Evolutionary conservation across 108 stramenopile species (phyloP).

Genomic region (Fistulifera pelliculosa): DNA sequence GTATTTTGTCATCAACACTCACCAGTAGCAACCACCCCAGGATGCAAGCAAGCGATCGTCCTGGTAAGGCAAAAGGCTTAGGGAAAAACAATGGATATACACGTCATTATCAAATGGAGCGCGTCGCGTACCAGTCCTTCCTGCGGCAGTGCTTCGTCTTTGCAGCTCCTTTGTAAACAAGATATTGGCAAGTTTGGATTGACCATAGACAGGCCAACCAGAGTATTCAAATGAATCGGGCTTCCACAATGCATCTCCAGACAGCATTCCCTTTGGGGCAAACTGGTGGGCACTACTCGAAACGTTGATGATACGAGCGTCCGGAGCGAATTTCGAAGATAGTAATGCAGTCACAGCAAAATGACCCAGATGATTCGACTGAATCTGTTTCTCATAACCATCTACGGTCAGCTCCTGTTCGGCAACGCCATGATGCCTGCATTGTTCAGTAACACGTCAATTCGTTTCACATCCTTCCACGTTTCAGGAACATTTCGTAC

Average conservation of each 20-base stretch:
- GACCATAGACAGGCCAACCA: constrained; percentile 58
- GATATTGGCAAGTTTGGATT: constrained; percentile 73
- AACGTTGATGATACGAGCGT: constrained; percentile 64
- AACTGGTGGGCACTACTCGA: constrained; percentile 48
- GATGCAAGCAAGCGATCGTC: constrained; percentile 50
- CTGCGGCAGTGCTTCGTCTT: constrained; percentile 34
- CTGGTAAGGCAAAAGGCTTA: too few species aligned
- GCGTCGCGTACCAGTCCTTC: constrained; percentile 26
- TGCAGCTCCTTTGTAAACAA: constrained; percentile 76
- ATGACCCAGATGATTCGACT: constrained; percentile 82
- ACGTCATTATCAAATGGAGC: too few species aligned
- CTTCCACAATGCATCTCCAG: constrained; percentile 11
- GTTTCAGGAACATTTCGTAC: constrained; percentile 50
- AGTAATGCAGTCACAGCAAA: constrained; percentile 64
- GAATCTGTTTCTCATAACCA: constrained; percentile 75
- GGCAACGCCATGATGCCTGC: constrained; percentile 89
- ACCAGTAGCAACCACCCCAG: constrained; percentile 53
- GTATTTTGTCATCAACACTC: too few species aligned
- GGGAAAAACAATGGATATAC: too few species aligned
- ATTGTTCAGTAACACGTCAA: constrained; percentile 79
- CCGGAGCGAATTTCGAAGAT: constrained; percentile 31
- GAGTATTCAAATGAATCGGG: constrained; percentile 63
- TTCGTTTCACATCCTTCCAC: constrained; percentile 15
- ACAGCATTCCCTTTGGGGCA: constrained; percentile 24
- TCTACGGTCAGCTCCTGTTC: constrained; percentile 54